These are phyloP conservation scores for Lentinula boryana DNA, from an alignment of 768 basidiomycete genomes.

Conservation along the genomic window DNA sequence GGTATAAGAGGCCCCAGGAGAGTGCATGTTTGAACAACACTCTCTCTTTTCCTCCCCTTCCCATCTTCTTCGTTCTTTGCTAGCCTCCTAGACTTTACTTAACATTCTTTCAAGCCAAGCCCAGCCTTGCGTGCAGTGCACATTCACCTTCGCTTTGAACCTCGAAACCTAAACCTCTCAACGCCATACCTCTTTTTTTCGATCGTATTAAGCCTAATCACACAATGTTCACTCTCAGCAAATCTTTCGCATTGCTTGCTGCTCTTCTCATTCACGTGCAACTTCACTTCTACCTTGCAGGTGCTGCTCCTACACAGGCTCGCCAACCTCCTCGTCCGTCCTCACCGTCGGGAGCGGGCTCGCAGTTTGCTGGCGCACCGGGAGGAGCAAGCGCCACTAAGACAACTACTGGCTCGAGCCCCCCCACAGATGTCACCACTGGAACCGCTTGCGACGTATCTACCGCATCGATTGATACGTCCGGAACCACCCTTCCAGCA, in stretches of 20 bases:
- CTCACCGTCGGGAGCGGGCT: background rate
- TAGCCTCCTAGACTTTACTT: too few relatives aligned
- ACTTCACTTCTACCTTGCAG: background rate
- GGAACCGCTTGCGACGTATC: constrained; percentile 13
- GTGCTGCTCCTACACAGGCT: background rate
- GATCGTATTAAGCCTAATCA: background rate
- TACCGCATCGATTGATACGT: constrained; percentile 14
- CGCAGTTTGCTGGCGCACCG: background rate
- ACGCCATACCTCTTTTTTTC: background rate
- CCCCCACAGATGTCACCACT: constrained; percentile 5
- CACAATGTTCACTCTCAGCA: background rate
- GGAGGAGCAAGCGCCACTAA: background rate
- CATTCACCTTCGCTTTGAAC: background rate
- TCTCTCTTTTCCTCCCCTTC: too few relatives aligned
- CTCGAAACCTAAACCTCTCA: background rate
- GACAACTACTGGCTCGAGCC: constrained; percentile 7
- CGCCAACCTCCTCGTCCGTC: background rate
- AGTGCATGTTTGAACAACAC: too few relatives aligned
- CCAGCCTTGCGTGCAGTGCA: too few relatives aligned
- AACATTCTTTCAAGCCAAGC: constrained; percentile 14
- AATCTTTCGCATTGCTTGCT: background rate
- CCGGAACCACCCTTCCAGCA: constrained; percentile 24
- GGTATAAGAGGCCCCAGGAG: too few relatives aligned
- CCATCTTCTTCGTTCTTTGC: too few relatives aligned
- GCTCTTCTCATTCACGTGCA: background rate